A percentile compares a stretch with the other conserved stretches of the same genome.
Conservation (phyloP, 805 yeast species). For the Priceomyces fermenticarens region DNA sequence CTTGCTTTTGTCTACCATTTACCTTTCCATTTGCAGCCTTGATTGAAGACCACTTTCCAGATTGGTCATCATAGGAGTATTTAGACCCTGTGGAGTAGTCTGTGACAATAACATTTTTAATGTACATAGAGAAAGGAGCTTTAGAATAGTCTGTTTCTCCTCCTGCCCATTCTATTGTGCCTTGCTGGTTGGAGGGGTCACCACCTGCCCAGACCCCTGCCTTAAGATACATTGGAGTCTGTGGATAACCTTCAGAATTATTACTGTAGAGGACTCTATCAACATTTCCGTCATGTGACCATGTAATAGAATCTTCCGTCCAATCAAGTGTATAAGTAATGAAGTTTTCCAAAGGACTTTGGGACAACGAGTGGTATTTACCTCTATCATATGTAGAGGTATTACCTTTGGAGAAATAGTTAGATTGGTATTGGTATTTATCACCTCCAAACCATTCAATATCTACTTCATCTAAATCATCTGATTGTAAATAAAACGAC, state of each 20-base stretch:
- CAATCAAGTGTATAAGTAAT: slow-evolving; percentile 86
- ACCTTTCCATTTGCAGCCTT: slow-evolving; percentile 55
- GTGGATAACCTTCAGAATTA: slow-evolving; percentile 74
- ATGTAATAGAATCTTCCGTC: slow-evolving; percentile 61
- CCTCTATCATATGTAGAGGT: slow-evolving; percentile 80
- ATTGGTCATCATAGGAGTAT: slow-evolving; percentile 51
- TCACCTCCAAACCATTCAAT: slow-evolving; percentile 87
- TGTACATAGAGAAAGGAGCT: slow-evolving; percentile 68
- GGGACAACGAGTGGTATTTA: slow-evolving; percentile 54
- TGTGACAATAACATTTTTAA: slow-evolving; percentile 57
- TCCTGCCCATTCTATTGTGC: slow-evolving; percentile 83
- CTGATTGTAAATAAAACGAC: slow-evolving; percentile 74
- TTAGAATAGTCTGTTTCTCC: slow-evolving; percentile 62
- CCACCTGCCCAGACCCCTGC: slow-evolving; percentile 85
- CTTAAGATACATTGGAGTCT: slow-evolving; percentile 76
- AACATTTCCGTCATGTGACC: slow-evolving; percentile 69
- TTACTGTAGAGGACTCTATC: slow-evolving; percentile 62
- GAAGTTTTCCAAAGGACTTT: slow-evolving; percentile 53
- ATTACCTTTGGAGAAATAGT: slow-evolving; percentile 79
- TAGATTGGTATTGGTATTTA: slow-evolving; percentile 67
- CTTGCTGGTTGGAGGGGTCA: slow-evolving; percentile 58
- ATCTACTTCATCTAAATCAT: slow-evolving; percentile 88
- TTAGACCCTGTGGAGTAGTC: slow-evolving; percentile 67
- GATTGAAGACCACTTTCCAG: slow-evolving; percentile 63
- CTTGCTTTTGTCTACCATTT: slow-evolving; percentile 54